Evolutionary conservation across 2,329 filamentous ascomycete species (phyloP), one percentile per base, ranked within the genome.

Genomic region (Alternaria hordeiaustralica): DNA sequence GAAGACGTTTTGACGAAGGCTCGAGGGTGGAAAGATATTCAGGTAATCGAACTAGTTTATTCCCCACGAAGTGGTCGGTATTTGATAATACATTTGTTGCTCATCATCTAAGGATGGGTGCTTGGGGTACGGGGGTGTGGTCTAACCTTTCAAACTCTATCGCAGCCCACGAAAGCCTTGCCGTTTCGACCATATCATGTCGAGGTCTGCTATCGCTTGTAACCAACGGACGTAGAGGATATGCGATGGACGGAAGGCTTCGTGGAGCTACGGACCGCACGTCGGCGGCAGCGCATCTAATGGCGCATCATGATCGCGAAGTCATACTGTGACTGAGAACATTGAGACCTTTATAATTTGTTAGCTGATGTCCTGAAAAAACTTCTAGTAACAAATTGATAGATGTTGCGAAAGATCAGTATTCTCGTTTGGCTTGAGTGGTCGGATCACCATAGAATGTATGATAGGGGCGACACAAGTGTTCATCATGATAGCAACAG

Each of bases 391-490:
- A 56, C 41, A 55, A 53, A 33, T 64, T 23, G 28, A 53, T 43
- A 21, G 26, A 59, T 53, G 53, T 65, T 56, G 54, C 58, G 63
- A 59, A 26, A 71, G 62, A 69, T 79, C 77, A 79, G 77, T 71
- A 69, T 70, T 79, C 76, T 76, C 77, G 74, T 79, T 79, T 79
- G 77, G 77, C 77, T 78, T 77, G 74, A 76, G 74, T 73, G 73
- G 76, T 79, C 77, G 71, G 54, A 78, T 79, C 77, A 79, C 75
- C 77, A 79, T 77, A 68, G 67, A 75, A 65, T 71, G 75, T 79
- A 75, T 75, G 77, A 79, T 79, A 79, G 77, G 77, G 77, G 77
- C 77, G 77, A 79, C 77, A 79, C 77, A 68, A 72, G 73, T 66
- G 71, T 75, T 79, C 77, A 75, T 79, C 77, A 76, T 74, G 60